Evolutionary conservation across 148 eudicot genomes (phyloP), one percentile per base, ranked within the genome.

Genomic region (Rhododendron griersonianum): DNA sequence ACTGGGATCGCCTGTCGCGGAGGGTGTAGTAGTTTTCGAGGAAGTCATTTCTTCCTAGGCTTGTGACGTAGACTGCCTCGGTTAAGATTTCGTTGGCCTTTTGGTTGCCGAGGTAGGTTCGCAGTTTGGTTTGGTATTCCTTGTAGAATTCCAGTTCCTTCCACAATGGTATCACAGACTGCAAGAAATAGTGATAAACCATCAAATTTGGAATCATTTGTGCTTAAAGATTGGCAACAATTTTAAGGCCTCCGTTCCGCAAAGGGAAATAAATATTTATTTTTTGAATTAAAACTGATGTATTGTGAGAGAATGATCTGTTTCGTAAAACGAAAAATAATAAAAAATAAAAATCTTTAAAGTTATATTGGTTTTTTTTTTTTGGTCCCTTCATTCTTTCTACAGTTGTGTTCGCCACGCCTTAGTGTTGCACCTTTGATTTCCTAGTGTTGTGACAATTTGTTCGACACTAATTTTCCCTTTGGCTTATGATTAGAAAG

Each of bases 41-140:
- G 63, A 91, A 91, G 80, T 91, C 92, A 59, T 91, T 91, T 73
- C 91, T 91, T 39, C 91, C 92, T 30, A 91, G 25, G 84, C 92
- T 91, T 14, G 85, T 86, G 14, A 89, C 7, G 63, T 91, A 91
- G 19, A 88, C 76, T 9, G 92, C 89, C 53, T 88, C 84, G 23
- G 81, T 88, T 30, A 88, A 48, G 44, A 74, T 85, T 16, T 55
- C 2, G 25, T 63, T 74, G 67, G 92, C 92, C 55, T 84, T 91
- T 10, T 25, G 1, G n/a, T 86, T 85, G n/a, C 92, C 92, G 2
- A 65, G 75, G 65, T 89, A 80, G 37, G 82, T 76, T 81, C 84
- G 83, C 7, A 91, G 88, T 80, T 82, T 86, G 75, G 51, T 78
- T 37, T 88, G 92, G 55, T 89, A 89, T 0, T 86, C 89, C 78